Evolutionary conservation across 495 filamentous ascomycete species (phyloP).

Genomic region (Venustampulla echinocandica): DNA sequence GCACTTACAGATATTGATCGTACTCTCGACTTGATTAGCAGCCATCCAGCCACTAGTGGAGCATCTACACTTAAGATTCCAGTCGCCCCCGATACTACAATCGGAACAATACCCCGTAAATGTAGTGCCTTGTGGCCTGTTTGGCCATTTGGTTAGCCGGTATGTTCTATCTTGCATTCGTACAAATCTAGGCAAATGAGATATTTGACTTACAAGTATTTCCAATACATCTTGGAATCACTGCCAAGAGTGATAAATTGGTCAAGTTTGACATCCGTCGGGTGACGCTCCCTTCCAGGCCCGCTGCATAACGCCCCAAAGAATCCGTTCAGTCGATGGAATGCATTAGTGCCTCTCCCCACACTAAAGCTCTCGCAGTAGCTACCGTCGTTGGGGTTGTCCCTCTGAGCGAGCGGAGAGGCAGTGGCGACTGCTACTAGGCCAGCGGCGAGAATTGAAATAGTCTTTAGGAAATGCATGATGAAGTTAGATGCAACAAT

Average conservation of each 20-base stretch:
- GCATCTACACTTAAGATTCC: neutral
- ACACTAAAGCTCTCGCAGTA: neutral
- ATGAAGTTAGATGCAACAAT: neutral
- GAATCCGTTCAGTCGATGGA: neutral
- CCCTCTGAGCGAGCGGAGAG: neutral
- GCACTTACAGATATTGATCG: neutral
- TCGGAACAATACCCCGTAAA: neutral
- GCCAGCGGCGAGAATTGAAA: neutral
- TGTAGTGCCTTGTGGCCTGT: neutral
- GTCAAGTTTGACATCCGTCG: neutral
- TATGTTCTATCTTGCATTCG: neutral
- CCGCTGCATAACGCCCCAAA: neutral
- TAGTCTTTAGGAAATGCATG: neutral
- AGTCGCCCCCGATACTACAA: neutral
- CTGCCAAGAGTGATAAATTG: neutral
- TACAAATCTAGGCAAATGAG: neutral
- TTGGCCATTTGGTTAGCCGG: neutral
- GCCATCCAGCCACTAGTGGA: neutral
- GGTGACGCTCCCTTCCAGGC: neutral
- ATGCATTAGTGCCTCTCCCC: neutral
- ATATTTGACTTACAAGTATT: neutral
- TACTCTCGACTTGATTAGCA: neutral
- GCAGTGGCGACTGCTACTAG: neutral
- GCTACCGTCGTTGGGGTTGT: neutral
- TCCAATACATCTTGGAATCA: neutral